phyloP scores from a whole-genome alignment of 1,284 basidiomycete genomes.

The Leccinum pachyderme region DNA sequence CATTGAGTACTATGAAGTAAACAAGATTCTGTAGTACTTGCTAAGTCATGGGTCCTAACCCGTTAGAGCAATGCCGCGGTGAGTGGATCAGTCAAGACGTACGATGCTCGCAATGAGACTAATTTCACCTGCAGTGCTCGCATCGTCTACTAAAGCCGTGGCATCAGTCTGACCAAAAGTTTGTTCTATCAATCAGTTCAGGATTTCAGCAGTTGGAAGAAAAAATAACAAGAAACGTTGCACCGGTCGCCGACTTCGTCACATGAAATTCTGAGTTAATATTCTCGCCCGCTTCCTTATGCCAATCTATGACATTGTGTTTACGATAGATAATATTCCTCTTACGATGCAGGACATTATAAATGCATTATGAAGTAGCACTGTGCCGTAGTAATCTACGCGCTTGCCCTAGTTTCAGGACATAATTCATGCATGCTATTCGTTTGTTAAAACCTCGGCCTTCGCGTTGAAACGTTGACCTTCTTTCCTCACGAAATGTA shows the following conservation, averaged over 20 bases:
- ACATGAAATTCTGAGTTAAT: neutral
- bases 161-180: neutral
- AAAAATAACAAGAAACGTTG: neutral
- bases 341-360: neutral
- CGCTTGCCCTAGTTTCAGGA: neutral
- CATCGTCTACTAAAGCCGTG: slow-evolving; percentile 9
- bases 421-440: neutral
- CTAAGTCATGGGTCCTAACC: slow-evolving; percentile 2
- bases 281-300: neutral
- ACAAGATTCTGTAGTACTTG: slow-evolving; percentile 3
- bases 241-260: neutral
- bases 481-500: neutral
- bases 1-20: slow-evolving; percentile 7
- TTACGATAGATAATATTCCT: too few relatives aligned
- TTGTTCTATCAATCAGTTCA: neutral
- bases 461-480: neutral
- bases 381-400: neutral
- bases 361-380: neutral
- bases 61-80: neutral
- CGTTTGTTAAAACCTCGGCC: neutral
- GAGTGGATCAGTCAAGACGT: slow-evolving; percentile 9
- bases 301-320: too few relatives aligned
- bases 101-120: neutral
- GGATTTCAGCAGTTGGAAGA: slow-evolving; percentile 1
- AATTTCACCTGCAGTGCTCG: slow-evolving; percentile 2